Conservation (phyloP, 306 rosid genomes). For the Cyamopsis tetragonoloba region DNA sequence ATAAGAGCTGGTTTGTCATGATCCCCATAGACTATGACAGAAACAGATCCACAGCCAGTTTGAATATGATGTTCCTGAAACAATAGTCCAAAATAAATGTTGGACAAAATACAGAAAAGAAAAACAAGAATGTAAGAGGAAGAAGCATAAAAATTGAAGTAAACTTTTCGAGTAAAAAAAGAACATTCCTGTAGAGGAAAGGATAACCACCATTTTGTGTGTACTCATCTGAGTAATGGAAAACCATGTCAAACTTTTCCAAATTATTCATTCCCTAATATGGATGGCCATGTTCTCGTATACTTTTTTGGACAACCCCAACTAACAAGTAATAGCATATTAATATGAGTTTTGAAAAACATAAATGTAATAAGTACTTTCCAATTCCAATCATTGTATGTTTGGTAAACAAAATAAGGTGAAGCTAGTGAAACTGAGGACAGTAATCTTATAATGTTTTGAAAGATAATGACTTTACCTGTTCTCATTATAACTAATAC, state of each 20-base stretch:
- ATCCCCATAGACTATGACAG: slow-evolving; percentile 85
- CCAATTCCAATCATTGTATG: slow-evolving; percentile 41
- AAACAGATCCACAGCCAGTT: slow-evolving; percentile 86
- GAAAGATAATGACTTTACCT: slow-evolving; percentile 29
- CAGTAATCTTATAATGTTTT: slow-evolving; percentile 14
- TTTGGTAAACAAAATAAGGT: slow-evolving; percentile 23
- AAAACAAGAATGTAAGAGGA: background rate
- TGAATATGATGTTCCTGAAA: slow-evolving; percentile 68
- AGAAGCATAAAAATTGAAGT: background rate
- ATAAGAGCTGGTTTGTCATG: slow-evolving; percentile 79
- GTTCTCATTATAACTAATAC: slow-evolving; percentile 22
- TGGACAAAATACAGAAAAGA: background rate
- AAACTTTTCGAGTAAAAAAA: background rate
- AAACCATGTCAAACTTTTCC: slow-evolving; percentile 22
- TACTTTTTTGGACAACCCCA: slow-evolving; percentile 39
- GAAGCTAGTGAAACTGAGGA: slow-evolving; percentile 37
- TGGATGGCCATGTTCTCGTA: slow-evolving; percentile 50
- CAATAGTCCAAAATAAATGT: slow-evolving; percentile 3
- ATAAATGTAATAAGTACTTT: slow-evolving; percentile 30
- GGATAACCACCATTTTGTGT: slow-evolving; percentile 25
- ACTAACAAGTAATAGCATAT: slow-evolving; percentile 29
- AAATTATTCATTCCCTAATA: slow-evolving; percentile 37
- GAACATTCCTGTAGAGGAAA: slow-evolving; percentile 19
- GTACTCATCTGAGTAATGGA: slow-evolving; percentile 31
- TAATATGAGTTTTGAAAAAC: slow-evolving; percentile 34